Evolutionary conservation across 2,329 filamentous ascomycete species (phyloP).

Genomic region (Bisporella sp.): DNA sequence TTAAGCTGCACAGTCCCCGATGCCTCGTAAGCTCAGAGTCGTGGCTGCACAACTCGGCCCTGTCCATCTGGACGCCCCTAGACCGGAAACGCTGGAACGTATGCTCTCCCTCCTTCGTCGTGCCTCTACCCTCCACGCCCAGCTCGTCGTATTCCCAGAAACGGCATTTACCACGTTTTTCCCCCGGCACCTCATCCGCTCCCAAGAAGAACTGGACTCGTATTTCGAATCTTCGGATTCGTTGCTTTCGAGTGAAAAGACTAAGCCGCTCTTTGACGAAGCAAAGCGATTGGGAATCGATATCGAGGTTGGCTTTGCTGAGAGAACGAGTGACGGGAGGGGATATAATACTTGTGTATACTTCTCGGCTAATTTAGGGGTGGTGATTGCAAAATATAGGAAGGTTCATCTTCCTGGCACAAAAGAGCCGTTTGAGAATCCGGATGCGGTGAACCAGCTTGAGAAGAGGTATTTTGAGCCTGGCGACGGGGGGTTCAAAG

Average conservation of each 20-base stretch:
- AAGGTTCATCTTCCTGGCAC: conserved; percentile 49
- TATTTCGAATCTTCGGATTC: conserved; percentile 45
- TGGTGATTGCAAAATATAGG: conserved; percentile 44
- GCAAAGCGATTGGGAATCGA: conserved; percentile 42
- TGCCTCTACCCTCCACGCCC: conserved; percentile 36
- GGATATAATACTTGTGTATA: conserved; percentile 46
- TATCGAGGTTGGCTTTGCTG: conserved; percentile 45
- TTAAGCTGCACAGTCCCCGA: conserved; percentile 8
- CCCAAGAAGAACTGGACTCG: conserved; percentile 35
- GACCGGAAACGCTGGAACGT: conserved; percentile 36
- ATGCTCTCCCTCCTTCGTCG: conserved; percentile 42
- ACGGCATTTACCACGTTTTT: conserved; percentile 51
- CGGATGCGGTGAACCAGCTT: conserved; percentile 43
- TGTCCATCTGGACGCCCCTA: conserved; percentile 34
- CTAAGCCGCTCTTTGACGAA: conserved; percentile 40
- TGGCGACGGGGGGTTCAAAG: conserved; percentile 44
- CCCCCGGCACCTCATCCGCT: conserved; percentile 41
- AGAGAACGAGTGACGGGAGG: conserved; percentile 36
- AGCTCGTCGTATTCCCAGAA: conserved; percentile 47
- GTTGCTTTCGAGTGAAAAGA: conserved; percentile 34
- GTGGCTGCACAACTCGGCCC: conserved; percentile 48
- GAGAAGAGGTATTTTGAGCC: conserved; percentile 49
- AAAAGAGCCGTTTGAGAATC: conserved; percentile 41
- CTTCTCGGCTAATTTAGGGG: conserved; percentile 36
- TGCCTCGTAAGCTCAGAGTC: conserved; percentile 36